Percentiles rank a stretch among this genome's conserved stretches.
Evolutionary conservation across 2,329 filamentous ascomycete genomes (phyloP).

Genomic region (Verticillium isaacii): DNA sequence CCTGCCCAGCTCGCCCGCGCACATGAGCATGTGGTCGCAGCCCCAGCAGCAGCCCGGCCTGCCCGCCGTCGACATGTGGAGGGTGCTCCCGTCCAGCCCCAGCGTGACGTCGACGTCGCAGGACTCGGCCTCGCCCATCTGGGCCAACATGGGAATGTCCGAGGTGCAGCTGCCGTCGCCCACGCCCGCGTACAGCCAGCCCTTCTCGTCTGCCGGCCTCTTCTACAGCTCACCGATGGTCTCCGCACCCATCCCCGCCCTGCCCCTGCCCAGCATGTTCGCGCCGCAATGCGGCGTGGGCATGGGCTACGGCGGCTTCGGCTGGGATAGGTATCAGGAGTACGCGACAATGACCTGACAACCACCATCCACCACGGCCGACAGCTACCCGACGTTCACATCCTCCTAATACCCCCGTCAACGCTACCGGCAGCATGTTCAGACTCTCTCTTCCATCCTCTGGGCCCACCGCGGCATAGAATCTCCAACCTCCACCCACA

Average conservation of each 20-base stretch:
- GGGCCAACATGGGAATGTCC: constrained; percentile 72
- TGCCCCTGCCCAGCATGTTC: constrained; percentile 84
- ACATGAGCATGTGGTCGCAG: constrained; percentile 69
- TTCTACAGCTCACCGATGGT: constrained; percentile 79
- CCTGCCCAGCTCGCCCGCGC: constrained; percentile 74
- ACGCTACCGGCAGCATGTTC: constrained; percentile 37
- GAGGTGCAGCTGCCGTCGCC: constrained; percentile 74
- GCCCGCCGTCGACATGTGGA: constrained; percentile 80
- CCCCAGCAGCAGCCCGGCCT: constrained; percentile 59
- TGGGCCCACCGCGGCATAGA: constrained; percentile 13
- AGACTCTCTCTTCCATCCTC: constrained; percentile 11
- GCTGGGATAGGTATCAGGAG: constrained; percentile 82
- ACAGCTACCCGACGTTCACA: constrained; percentile 30
- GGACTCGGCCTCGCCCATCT: constrained; percentile 69
- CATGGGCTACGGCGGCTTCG: constrained; percentile 71
- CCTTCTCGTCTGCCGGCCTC: constrained; percentile 66
- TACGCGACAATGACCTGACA: constrained; percentile 85
- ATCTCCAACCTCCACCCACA: constrained; percentile 18
- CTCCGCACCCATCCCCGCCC: constrained; percentile 66
- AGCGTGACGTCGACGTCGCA: constrained; percentile 66
- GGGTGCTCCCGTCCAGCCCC: constrained; percentile 83
- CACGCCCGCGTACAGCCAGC: constrained; percentile 73
- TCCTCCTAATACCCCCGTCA: constrained; percentile 20
- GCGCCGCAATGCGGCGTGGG: constrained; percentile 80
- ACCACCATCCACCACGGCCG: constrained; percentile 45